Conservation (phyloP, 176 grass and related monocot genomes). For the Cocos nucifera region DNA sequence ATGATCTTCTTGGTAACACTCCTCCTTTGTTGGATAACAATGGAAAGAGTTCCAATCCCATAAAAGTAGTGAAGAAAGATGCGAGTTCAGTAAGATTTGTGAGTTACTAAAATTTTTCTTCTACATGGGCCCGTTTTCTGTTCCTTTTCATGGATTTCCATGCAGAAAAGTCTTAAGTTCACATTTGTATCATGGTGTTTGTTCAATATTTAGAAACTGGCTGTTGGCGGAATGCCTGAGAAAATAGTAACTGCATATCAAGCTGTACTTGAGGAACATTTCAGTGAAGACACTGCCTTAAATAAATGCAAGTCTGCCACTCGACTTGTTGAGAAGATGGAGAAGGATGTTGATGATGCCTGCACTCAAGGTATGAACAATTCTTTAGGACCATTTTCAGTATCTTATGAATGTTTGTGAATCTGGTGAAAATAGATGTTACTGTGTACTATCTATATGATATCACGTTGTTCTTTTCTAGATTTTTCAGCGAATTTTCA, state of each 20-base stretch:
- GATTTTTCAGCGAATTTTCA: too few species aligned
- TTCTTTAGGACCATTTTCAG: too few species aligned
- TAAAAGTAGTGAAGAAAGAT: conserved; percentile 62
- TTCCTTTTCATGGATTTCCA: conserved; percentile 1
- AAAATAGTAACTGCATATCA: conserved; percentile 80
- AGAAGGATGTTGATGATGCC: conserved; percentile 59
- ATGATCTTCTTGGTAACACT: conserved; percentile 63
- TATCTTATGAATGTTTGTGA: too few species aligned
- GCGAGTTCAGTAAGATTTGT: conserved; percentile 61
- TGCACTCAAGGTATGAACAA: conserved; percentile 34
- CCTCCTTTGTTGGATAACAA: conserved; percentile 32
- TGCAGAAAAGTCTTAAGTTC: too few species aligned
- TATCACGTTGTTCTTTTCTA: too few species aligned
- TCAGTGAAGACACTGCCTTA: conserved; percentile 62
- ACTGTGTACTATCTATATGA: too few species aligned
- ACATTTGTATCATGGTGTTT: conserved; percentile 16
- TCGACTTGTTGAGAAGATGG: conserved; percentile 61
- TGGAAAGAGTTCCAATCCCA: conserved; percentile 49
- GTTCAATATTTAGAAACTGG: conserved; percentile 58
- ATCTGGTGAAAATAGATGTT: too few species aligned
- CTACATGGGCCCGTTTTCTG: background rate
- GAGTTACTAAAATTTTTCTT: conserved; percentile 26
- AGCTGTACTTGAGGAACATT: conserved; percentile 62
- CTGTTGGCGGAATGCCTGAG: conserved; percentile 77
- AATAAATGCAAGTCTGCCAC: conserved; percentile 58